These are phyloP conservation scores for Gautieria morchelliformis DNA, from an alignment of 768 basidiomycete genomes.

Conservation along the genomic window DNA sequence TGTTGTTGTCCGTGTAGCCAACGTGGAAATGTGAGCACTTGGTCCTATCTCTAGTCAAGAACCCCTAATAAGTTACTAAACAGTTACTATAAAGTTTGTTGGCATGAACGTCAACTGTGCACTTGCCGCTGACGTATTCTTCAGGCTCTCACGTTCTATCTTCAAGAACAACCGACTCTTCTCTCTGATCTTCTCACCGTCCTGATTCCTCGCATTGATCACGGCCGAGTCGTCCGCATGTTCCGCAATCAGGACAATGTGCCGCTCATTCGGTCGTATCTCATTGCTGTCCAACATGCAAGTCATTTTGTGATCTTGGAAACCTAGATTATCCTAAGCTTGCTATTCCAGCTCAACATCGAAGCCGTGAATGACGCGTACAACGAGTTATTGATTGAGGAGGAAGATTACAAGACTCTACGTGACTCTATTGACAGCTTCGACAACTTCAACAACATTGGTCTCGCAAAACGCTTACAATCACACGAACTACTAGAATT, in stretches of 20 bases:
- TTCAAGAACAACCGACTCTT: slow-evolving; percentile 86
- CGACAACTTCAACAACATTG: slow-evolving; percentile 93
- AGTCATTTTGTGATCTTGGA: slow-evolving; percentile 17
- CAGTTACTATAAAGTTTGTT: slow-evolving; percentile 74
- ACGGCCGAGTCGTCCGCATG: slow-evolving; percentile 89
- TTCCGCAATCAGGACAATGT: slow-evolving; percentile 82
- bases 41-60: background rate
- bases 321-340: slow-evolving; percentile 4
- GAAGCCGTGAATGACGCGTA: slow-evolving; percentile 98
- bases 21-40: slow-evolving; percentile 79
- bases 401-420: slow-evolving; percentile 97
- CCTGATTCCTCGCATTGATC: slow-evolving; percentile 90
- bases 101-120: background rate
- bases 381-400: slow-evolving; percentile 96
- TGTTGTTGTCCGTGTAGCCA: slow-evolving; percentile 90
- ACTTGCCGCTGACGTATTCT: background rate
- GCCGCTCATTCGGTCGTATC: slow-evolving; percentile 90
- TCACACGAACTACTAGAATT: slow-evolving; percentile 91
- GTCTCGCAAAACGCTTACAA: slow-evolving; percentile 77
- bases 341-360: slow-evolving; percentile 63
- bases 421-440: slow-evolving; percentile 97
- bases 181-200: slow-evolving; percentile 90
- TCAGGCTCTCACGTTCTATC: slow-evolving; percentile 77
- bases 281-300: slow-evolving; percentile 93
- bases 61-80: slow-evolving; percentile 8